Base-by-base conservation (phyloP, 192 early-diverging fungal species). In the Coemansia nantahalensis region DNA sequence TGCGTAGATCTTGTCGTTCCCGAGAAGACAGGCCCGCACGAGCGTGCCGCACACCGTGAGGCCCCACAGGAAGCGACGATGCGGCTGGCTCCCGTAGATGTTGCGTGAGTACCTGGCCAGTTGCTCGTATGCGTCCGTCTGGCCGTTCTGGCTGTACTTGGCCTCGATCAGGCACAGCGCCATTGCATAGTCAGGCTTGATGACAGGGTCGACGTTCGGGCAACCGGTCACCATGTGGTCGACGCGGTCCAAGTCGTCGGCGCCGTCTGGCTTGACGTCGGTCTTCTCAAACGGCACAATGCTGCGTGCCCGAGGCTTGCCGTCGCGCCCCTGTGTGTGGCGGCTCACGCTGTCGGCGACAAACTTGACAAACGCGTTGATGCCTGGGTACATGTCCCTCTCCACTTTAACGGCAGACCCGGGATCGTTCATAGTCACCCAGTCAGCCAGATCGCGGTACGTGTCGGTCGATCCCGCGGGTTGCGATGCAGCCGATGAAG, bases 51-150 rank as follows among this genome's bases (percentile, higher is more conserved):
- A 61, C 5, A 42, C 10, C 5, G 50, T 53, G 3, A 68, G 50
- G 10, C 66, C 66, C 59, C 66, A 69, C 23, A 41, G 8, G 18
- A 58, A 57, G 14, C 39, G 32, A 4, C 54, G 53, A 50, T 44
- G 32, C 12, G 18, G 23, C 50, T 62, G 59, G 8, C 24, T 26
- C 1, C 30, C 23, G 17, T 62, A 62, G 7, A 62, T 32, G 2
- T 56, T 34, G 16, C 54, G 33, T 31, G 40, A 26, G 24, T 62
- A 51, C 17, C 16, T 31, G 2, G 28, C 6, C 37, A 62, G 17
- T n/a, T 69, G 54, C 19, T 4, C 26, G 36, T 30, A 30, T 13
- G 48, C 57, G 24, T 41, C 6, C 4, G n/a, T 6, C 41, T 28
- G n/a, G 1, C 44, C 33, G 16, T 22, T 14, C 12, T 8, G 8